These are phyloP conservation scores for Botrytis pseudocinerea DNA, from an alignment of 2,329 filamentous ascomycete species.

Conservation along the genomic window DNA sequence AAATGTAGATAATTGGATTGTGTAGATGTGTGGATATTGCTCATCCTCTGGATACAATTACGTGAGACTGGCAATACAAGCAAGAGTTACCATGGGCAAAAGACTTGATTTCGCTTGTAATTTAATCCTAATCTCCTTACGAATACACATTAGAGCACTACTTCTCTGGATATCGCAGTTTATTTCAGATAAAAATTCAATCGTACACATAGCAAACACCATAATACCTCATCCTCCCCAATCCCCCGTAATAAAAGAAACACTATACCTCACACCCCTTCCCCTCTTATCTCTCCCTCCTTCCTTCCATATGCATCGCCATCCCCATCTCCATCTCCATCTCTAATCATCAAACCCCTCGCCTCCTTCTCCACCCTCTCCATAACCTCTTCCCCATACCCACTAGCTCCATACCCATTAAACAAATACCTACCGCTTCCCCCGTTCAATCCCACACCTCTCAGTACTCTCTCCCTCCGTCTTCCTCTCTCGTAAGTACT, in stretches of 20 bases:
- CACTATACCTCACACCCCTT: neutral
- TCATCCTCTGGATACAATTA: too few species aligned
- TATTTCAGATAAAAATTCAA: too few species aligned
- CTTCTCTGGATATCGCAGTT: too few species aligned
- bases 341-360: neutral
- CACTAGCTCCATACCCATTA: neutral
- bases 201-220: too few species aligned
- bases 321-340: neutral
- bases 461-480: neutral
- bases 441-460: neutral
- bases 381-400: neutral
- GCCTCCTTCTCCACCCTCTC: neutral
- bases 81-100: too few species aligned
- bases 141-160: too few species aligned
- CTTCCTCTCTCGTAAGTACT: neutral
- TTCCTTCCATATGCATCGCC: neutral
- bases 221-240: neutral
- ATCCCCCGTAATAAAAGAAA: neutral
- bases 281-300: accelerated
- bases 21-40: too few species aligned
- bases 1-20: too few species aligned
- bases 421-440: neutral
- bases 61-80: too few species aligned
- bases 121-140: too few species aligned
- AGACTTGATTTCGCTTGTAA: too few species aligned